These are phyloP conservation scores for Phytopythium boreale DNA, from an alignment of 352 stramenopile species.

Conservation along the genomic window DNA sequence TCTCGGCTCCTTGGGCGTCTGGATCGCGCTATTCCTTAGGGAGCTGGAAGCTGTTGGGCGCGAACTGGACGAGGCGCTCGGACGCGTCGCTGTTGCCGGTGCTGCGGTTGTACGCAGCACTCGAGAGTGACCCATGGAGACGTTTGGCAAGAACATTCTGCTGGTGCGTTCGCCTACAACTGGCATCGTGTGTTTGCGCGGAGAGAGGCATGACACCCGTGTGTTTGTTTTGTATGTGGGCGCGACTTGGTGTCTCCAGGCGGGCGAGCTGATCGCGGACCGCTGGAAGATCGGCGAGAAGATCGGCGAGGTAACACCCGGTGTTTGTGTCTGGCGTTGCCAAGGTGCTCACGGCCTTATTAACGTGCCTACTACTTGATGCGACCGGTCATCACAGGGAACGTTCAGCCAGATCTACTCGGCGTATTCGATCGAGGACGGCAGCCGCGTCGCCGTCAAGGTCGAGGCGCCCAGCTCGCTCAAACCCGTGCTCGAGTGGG, in stretches of 20 bases:
- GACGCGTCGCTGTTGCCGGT: neutral
- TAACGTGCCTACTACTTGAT: no score
- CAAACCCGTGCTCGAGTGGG: constrained; percentile 88
- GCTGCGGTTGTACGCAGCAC: neutral
- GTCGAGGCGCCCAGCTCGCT: constrained; percentile 82
- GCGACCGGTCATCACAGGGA: constrained; percentile 26
- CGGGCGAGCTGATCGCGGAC: constrained; percentile 77
- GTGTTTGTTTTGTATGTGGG: neutral
- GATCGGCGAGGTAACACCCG: constrained; percentile 67
- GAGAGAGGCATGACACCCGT: neutral
- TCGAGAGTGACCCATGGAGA: neutral
- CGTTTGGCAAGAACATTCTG: constrained; percentile 68
- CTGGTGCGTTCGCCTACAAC: constrained; percentile 31
- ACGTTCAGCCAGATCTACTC: constrained; percentile 90
- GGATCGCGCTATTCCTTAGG: no score
- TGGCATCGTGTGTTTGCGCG: no score
- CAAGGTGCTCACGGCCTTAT: neutral
- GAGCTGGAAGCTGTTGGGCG: no score
- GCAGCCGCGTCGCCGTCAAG: constrained; percentile 80
- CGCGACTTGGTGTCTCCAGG: constrained; percentile 23
- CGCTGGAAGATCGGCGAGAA: constrained; percentile 87
- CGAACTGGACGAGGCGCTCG: no score
- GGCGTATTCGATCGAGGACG: constrained; percentile 71
- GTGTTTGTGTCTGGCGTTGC: neutral
- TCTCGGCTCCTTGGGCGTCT: neutral